phyloP scores from a whole-genome alignment of 176 grass and related monocot species.

The Oryza meridionalis region DNA sequence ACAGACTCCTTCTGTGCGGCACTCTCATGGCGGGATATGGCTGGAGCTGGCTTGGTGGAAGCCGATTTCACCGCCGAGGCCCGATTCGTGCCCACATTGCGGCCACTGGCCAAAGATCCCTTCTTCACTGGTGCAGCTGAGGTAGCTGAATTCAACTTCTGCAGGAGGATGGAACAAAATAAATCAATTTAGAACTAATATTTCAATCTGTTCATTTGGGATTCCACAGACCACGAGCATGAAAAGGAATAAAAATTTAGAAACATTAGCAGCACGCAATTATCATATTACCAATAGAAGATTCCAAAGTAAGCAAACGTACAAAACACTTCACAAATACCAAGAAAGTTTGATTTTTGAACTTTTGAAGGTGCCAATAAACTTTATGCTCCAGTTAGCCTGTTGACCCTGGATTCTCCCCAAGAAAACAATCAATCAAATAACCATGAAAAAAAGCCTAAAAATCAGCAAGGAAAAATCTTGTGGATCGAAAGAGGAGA shows the following conservation, averaged over 20 bases:
- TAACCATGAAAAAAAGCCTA: background rate
- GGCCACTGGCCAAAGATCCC: conserved; percentile 43
- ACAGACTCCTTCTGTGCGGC: conserved; percentile 19
- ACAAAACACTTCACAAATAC: conserved; percentile 30
- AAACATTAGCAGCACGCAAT: background rate
- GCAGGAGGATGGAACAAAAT: conserved; percentile 32
- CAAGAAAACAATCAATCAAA: conserved; percentile 3
- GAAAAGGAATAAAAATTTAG: background rate
- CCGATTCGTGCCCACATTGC: conserved; percentile 16
- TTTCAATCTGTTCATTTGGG: background rate
- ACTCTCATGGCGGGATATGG: conserved; percentile 14
- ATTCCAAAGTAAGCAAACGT: conserved; percentile 42
- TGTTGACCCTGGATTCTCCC: conserved; percentile 25
- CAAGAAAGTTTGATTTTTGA: conserved; percentile 44
- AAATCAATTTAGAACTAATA: background rate
- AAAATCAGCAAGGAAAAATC: background rate
- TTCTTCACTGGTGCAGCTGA: conserved; percentile 56
- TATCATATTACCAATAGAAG: conserved; percentile 28
- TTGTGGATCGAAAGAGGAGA: too few species aligned
- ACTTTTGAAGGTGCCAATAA: conserved; percentile 29
- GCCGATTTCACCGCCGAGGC: conserved; percentile 43
- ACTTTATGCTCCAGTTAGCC: background rate
- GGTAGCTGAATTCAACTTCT: conserved; percentile 53
- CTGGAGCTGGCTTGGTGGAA: conserved; percentile 46
- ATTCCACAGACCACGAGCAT: background rate